Base-by-base conservation (phyloP, 306 rosid genomes). In the Trifolium dubium region DNA sequence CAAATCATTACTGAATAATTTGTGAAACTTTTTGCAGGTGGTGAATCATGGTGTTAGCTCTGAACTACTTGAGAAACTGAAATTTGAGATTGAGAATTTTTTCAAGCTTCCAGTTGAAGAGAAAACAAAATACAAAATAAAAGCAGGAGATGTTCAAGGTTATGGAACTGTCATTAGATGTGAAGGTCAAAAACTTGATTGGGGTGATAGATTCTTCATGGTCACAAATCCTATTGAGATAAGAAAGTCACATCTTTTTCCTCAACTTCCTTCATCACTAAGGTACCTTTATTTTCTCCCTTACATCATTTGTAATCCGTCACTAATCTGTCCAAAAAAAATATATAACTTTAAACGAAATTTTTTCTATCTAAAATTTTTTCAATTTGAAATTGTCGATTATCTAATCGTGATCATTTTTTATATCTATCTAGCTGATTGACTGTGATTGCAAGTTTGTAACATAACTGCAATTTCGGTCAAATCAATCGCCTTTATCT, bases 121-220 rank as follows among this genome's bases (percentile, higher is more conserved):
- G 84, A 92, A 87, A 72, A 80, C 19, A 79, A 90, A 81, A 53
- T 90, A 84, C 71, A 51, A 79, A 40, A 44, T 88, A 17, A 80
- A 75, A 67, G 19, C 54, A 5, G 96, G 90, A 15, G 96, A 90
- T 40, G 55, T 80, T 83, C 92, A 92, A 78, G 98, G 98, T 28
- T 92, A 88, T 17, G 98, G 98, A 84, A 55, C 78, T 9, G 50
- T 80, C 2, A 73, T 80, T 18, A 67, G 82, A 34, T 53, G 80
- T 11, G 59, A 84, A 29, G 84, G 89, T 65, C 90, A 90, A 73
- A 92, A 89, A 54, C 90, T 87, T 17, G 98, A 92, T 15, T 92
- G 96, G 98, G 88, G 96, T 4, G 92, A 90, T n/a, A 88, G 96
- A 70, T 62, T 90, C 44, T 92, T 44, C 76, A 77, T 89, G 72